These are phyloP conservation scores for Fragosphaeria purpurea DNA, from an alignment of 2,329 filamentous ascomycete genomes.

Conservation along the genomic window DNA sequence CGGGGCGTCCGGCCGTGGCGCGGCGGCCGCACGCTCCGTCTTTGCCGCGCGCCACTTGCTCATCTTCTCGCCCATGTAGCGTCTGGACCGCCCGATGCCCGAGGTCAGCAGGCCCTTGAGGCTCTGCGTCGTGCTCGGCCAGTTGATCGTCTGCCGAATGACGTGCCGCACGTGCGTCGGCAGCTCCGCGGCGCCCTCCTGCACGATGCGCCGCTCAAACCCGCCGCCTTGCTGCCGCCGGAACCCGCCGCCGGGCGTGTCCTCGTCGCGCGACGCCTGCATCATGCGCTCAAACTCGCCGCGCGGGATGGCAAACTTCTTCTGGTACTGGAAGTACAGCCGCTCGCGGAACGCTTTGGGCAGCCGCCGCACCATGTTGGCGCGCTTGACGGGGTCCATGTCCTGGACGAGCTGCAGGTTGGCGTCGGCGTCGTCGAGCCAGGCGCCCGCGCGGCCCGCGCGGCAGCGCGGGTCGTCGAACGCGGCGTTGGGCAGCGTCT, in stretches of 20 bases:
- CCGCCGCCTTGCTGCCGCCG: conserved; percentile 66
- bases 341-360: conserved; percentile 79
- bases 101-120: conserved; percentile 76
- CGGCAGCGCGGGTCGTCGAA: conserved; percentile 58
- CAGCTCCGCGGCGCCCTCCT: conserved; percentile 57
- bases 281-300: conserved; percentile 81
- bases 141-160: conserved; percentile 79
- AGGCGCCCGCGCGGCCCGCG: conserved; percentile 20
- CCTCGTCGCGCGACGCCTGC: conserved; percentile 61
- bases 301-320: conserved; percentile 76
- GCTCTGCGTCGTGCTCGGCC: conserved; percentile 84
- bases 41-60: conserved; percentile 44
- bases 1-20: no score
- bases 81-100: conserved; percentile 57
- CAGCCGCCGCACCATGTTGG: conserved; percentile 91
- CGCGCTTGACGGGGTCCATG: conserved; percentile 82
- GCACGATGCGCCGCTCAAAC: conserved; percentile 78
- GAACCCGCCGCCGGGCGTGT: conserved; percentile 49
- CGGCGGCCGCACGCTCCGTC: no score
- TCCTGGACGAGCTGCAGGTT: conserved; percentile 71
- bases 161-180: conserved; percentile 60
- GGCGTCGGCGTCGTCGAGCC: conserved; percentile 53
- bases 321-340: conserved; percentile 90
- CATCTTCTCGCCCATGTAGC: conserved; percentile 77
- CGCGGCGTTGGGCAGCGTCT: conserved; percentile 77